Evolutionary conservation across 257 asterid species (phyloP).

Genomic region (Sherardia arvensis): DNA sequence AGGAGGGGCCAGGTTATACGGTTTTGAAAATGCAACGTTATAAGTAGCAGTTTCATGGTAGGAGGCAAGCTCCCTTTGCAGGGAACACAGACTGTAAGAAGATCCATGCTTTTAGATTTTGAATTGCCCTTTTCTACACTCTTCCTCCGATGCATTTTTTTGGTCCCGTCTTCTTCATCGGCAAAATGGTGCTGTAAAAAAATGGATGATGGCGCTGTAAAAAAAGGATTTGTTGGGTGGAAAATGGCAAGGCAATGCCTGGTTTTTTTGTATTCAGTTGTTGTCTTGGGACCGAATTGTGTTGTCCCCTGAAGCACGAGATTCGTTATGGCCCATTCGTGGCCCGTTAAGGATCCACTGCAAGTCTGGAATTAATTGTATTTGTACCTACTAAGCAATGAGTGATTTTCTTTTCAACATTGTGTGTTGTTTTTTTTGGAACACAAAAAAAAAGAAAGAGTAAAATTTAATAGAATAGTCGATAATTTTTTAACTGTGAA

Average conservation of each 20-base stretch:
- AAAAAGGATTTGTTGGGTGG: neutral
- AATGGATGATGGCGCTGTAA: neutral
- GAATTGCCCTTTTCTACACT: neutral
- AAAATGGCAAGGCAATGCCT: neutral
- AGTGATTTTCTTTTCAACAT: no score
- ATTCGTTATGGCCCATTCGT: neutral
- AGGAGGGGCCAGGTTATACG: constrained; percentile 28
- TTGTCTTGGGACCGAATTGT: neutral
- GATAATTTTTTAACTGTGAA: no score
- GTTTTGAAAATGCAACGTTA: constrained; percentile 1
- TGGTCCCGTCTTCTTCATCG: constrained; percentile 24
- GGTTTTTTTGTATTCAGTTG: neutral
- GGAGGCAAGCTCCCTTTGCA: constrained; percentile 36
- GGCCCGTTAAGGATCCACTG: neutral
- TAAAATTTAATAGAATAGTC: no score
- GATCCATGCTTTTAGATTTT: neutral
- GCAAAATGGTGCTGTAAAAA: neutral
- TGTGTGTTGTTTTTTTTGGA: no score
- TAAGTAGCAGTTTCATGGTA: constrained; percentile 24
- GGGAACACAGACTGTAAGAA: constrained; percentile 24
- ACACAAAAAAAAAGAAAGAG: no score
- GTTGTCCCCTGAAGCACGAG: neutral
- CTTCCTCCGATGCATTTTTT: constrained; percentile 8
- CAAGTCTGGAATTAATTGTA: neutral
- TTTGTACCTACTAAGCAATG: neutral